phyloP scores from a whole-genome alignment of 805 yeast genomes.

The Wickerhamiella azymoides region DNA sequence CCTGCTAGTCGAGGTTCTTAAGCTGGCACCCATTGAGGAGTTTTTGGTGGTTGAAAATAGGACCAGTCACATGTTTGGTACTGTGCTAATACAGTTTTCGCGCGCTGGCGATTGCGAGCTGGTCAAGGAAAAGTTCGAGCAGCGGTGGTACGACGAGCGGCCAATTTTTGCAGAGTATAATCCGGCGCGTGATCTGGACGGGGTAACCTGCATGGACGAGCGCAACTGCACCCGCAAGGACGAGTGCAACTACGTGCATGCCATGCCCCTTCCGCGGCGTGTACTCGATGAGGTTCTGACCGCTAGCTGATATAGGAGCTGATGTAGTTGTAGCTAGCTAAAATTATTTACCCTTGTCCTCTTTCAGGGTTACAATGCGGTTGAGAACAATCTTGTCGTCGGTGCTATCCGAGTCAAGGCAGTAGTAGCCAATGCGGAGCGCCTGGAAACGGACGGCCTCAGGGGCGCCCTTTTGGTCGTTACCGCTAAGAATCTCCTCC shows the following conservation, averaged over 20 bases:
- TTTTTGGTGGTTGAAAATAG: constrained; percentile 71
- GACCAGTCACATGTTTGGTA: constrained; percentile 72
- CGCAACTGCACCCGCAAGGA: constrained; percentile 63
- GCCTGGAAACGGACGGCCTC: constrained; percentile 97
- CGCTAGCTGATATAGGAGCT: no score
- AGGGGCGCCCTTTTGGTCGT: constrained; percentile 37
- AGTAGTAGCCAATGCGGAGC: constrained; percentile 88
- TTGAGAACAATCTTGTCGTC: constrained; percentile 57
- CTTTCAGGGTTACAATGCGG: constrained; percentile 87
- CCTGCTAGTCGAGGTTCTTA: constrained; percentile 46
- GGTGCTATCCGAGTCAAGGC: constrained; percentile 67
- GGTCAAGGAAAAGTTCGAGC: constrained; percentile 50
- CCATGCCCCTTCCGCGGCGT: constrained; percentile 38
- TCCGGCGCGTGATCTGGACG: constrained; percentile 57
- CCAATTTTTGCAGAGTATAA: constrained; percentile 73
- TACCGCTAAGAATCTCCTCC: constrained; percentile 49
- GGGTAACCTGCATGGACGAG: constrained; percentile 63
- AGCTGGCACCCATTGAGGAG: constrained; percentile 40
- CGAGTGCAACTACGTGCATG: constrained; percentile 78
- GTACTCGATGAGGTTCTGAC: constrained; percentile 31
- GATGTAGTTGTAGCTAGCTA: neutral
- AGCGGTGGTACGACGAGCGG: constrained; percentile 65
- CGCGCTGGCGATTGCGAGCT: constrained; percentile 41
- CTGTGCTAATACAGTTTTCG: constrained; percentile 58
- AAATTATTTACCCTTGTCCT: constrained; percentile 33